Evolutionary conservation across 495 filamentous ascomycete genomes (phyloP).

Genomic region (Hypoxylon crocopeplum): DNA sequence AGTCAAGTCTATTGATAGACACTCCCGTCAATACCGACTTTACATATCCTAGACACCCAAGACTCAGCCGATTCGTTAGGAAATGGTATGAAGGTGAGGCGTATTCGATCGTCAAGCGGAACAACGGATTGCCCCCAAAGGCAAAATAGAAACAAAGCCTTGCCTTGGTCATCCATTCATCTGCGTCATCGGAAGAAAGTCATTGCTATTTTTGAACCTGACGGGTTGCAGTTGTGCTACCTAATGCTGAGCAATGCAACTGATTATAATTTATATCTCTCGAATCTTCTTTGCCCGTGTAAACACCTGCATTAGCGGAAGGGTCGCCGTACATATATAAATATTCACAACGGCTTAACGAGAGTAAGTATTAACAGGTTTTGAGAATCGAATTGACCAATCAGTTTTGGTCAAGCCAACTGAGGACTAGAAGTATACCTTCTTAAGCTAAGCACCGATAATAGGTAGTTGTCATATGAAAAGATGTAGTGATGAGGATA

Average conservation of each 20-base stretch:
- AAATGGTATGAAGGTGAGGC: no score
- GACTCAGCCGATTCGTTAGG: no score
- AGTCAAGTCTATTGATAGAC: no score
- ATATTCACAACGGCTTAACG: background rate
- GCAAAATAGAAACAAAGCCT: no score
- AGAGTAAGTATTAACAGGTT: background rate
- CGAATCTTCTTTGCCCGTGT: background rate
- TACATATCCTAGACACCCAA: background rate
- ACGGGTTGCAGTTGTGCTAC: conserved; percentile 22
- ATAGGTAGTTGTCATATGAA: no score
- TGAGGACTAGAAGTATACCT: no score
- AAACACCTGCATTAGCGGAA: background rate
- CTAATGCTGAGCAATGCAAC: background rate
- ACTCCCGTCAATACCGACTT: no score
- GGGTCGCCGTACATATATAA: background rate
- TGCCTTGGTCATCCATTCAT: background rate
- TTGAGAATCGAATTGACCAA: conserved; percentile 26
- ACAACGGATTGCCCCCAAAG: no score
- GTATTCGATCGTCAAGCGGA: no score
- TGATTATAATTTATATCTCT: conserved; percentile 1
- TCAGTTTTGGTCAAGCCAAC: background rate
- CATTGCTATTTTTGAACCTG: conserved; percentile 18
- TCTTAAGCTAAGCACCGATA: no score
- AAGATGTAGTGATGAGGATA: no score
- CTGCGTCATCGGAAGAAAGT: conserved; percentile 23